Evolutionary conservation across 139 green algal species (phyloP).

Genomic region (Closterium sp.): DNA sequence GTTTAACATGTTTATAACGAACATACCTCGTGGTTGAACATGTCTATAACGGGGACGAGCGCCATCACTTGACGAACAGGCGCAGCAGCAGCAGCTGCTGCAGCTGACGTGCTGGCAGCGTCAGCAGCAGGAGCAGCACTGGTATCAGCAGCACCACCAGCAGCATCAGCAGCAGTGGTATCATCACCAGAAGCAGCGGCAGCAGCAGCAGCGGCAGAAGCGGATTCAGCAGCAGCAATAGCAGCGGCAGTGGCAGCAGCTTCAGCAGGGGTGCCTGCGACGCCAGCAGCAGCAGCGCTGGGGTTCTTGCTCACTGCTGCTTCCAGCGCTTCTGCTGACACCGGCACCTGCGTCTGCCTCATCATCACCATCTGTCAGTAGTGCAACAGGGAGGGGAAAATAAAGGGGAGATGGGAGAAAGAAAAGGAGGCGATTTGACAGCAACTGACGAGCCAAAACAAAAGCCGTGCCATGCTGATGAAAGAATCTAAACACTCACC

Average conservation of each 20-base stretch:
- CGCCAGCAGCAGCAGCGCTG: background rate
- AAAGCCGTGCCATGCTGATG: too few relatives aligned
- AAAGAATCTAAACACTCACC: too few relatives aligned
- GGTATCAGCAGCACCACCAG: background rate
- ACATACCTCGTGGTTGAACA: slow-evolving; percentile 48
- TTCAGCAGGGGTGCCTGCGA: background rate
- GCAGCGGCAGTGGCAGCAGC: slow-evolving; percentile 6
- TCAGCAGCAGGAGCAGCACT: background rate
- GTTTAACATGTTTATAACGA: too few relatives aligned
- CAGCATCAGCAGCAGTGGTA: background rate
- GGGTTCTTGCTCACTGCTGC: background rate
- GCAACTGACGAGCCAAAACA: background rate
- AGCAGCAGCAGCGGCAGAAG: background rate
- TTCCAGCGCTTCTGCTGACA: background rate
- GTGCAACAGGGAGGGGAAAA: background rate
- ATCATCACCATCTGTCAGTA: background rate
- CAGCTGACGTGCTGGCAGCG: background rate
- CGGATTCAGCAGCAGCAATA: background rate
- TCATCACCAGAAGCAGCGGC: background rate
- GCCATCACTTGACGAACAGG: slow-evolving; percentile 12
- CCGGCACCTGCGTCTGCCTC: background rate
- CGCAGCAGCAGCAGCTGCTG: background rate
- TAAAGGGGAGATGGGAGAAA: background rate
- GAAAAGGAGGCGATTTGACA: background rate
- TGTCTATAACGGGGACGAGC: slow-evolving; percentile 38